These are phyloP conservation scores for Lentithecium fluviatile DNA, from an alignment of 495 filamentous ascomycete genomes.

Conservation along the genomic window DNA sequence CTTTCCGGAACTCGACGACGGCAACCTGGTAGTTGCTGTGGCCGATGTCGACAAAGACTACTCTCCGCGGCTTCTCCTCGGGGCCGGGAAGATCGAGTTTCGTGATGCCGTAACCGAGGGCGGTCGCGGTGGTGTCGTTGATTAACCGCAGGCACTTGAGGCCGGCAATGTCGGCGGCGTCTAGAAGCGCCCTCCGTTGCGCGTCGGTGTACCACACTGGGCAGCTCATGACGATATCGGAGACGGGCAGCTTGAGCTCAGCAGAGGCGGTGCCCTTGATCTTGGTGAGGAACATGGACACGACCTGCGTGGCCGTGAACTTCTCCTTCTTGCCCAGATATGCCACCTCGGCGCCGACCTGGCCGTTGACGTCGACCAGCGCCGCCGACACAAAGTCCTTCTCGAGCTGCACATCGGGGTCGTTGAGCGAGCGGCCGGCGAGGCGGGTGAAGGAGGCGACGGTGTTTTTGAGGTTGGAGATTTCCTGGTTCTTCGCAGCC, in stretches of 20 bases:
- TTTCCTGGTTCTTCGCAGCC: conserved; percentile 96
- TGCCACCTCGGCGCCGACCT: conserved; percentile 89
- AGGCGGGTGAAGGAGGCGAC: conserved; percentile 89
- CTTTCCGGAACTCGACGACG: conserved; percentile 95
- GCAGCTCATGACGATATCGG: conserved; percentile 89
- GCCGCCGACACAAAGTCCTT: conserved; percentile 84
- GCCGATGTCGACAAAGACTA: conserved; percentile 93
- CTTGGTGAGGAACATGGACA: conserved; percentile 94
- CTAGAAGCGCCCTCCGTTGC: conserved; percentile 83
- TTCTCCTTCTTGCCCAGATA: conserved; percentile 93
- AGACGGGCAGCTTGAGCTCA: conserved; percentile 90
- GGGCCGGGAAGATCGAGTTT: conserved; percentile 84
- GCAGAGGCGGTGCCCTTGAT: conserved; percentile 81
- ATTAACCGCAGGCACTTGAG: conserved; percentile 90
- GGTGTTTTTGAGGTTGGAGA: conserved; percentile 99
- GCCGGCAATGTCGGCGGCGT: conserved; percentile 92
- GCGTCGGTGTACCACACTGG: conserved; percentile 97
- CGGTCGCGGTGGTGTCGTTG: conserved; percentile 97
- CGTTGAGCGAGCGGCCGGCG: conserved; percentile 76
- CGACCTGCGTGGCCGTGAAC: conserved; percentile 87
- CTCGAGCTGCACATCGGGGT: conserved; percentile 91
- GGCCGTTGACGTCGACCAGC: conserved; percentile 86
- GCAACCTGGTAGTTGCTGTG: conserved; percentile 93
- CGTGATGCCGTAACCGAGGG: conserved; percentile 95
- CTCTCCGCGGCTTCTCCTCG: conserved; percentile 90